Evolutionary conservation across 129 eudicot genomes (phyloP), one percentile per base, ranked within the genome.

Genomic region (Sambucus nigra): DNA sequence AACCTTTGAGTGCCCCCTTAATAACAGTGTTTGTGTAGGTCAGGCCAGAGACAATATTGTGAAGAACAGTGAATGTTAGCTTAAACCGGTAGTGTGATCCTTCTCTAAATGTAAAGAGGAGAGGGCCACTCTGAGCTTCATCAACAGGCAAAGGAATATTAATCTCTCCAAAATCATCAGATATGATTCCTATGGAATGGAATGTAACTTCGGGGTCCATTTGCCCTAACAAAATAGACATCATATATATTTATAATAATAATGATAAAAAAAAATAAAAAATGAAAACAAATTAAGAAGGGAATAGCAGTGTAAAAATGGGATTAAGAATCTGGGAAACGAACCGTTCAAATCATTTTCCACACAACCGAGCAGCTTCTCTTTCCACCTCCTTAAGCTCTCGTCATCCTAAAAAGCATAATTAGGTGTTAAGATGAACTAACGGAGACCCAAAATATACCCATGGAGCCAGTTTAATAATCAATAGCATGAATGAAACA

Each of bases 371-470:
- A 86, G 81, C 52, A 86, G 66, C 77, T 86, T 71, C 76, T 82
- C 95, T 70, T 86, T 86, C 95, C 95, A 86, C 66, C 95, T 81
- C 60, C 83, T 71, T 62, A 80, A 74, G 56, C 95, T 85, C 73
- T 80, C 89, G 49, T 80, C 89, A 50, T 85, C 95, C 89, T 85
- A 57, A 25, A 52, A 55, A 54, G 9, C 65, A 47, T 47, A 39
- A 40, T 35, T n/a, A n/a, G n/a, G n/a, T n/a, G n/a, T n/a, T n/a
- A n/a, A n/a, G n/a, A n/a, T n/a, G n/a, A n/a, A n/a, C n/a, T n/a
- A n/a, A n/a, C n/a, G n/a, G n/a, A n/a, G n/a, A n/a, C n/a, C n/a
- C n/a, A n/a, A n/a, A n/a, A n/a, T n/a, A n/a, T n/a, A n/a, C n/a
- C n/a, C n/a, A n/a, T n/a, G n/a, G n/a, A n/a, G n/a, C n/a, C n/a